Percentiles rank a stretch among this genome's conserved stretches.
Evolutionary conservation across 2,329 filamentous ascomycete genomes (phyloP).

Genomic region (Trichoderma afroharzianum): DNA sequence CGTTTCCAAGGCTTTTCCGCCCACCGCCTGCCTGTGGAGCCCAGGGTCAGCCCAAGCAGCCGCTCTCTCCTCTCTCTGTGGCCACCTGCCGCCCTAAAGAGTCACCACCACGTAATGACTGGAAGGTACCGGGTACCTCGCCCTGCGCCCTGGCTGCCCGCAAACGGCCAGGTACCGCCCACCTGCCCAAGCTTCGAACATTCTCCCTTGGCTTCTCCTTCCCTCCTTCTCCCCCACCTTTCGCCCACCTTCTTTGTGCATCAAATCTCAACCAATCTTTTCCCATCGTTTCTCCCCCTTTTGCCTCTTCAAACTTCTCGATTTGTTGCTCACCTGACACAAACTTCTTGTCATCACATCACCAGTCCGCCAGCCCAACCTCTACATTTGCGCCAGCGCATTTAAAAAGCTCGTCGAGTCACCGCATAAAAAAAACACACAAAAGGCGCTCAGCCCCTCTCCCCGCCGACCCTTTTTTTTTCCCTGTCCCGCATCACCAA

Average conservation of each 20-base stretch:
- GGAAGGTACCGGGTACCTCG: background rate
- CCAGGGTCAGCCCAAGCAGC: background rate
- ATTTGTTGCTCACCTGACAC: conserved; percentile 6
- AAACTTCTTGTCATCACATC: background rate
- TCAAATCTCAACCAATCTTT: conserved; percentile 13
- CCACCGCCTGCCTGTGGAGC: conserved; percentile 3
- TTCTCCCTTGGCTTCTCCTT: conserved; percentile 19
- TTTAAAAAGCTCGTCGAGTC: background rate
- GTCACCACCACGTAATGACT: background rate
- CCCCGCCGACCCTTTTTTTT: background rate
- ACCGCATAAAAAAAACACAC: background rate
- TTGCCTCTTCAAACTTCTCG: conserved; percentile 1
- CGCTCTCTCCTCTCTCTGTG: background rate
- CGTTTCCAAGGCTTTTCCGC: background rate
- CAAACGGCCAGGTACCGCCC: background rate
- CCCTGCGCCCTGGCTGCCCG: background rate
- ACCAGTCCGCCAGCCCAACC: background rate
- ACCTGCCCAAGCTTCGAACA: background rate
- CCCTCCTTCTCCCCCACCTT: conserved; percentile 19
- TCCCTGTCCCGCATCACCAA: background rate
- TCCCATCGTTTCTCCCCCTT: background rate
- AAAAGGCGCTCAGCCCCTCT: background rate
- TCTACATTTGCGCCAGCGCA: background rate
- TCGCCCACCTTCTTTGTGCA: conserved; percentile 8
- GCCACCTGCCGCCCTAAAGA: background rate